Evolutionary conservation across 179 eudicot species (phyloP).

Genomic region (Amaranthus tricolor): DNA sequence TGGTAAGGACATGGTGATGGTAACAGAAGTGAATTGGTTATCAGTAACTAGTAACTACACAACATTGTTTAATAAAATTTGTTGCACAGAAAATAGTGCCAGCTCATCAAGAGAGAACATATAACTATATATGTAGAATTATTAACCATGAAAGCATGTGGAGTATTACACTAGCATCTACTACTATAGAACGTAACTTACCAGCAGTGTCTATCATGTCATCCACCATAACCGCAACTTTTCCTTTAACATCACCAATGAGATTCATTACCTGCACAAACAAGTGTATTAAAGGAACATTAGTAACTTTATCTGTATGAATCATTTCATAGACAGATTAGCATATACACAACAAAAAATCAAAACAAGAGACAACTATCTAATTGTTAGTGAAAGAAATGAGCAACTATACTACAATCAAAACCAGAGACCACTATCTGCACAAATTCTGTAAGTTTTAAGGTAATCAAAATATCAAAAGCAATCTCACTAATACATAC

Average conservation of each 20-base stretch:
- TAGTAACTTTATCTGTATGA: not conserved
- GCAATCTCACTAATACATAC: not conserved
- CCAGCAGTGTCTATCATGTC: constrained; percentile 99
- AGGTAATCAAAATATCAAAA: not conserved
- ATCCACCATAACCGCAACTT: constrained; percentile 98
- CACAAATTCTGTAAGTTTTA: not conserved
- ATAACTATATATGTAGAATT: too few species aligned
- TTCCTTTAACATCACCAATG: constrained; percentile 95
- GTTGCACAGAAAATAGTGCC: not conserved
- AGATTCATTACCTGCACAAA: constrained; percentile 84
- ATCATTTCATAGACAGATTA: not conserved
- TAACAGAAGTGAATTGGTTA: too few species aligned
- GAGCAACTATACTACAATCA: too few species aligned
- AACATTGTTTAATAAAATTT: not conserved
- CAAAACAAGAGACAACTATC: not conserved
- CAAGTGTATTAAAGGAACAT: not conserved
- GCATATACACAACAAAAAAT: not conserved
- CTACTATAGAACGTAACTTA: constrained; percentile 23
- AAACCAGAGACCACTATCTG: too few species aligned
- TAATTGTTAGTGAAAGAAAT: not conserved
- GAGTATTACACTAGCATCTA: not conserved
- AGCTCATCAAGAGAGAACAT: not conserved
- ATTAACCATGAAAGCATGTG: too few species aligned
- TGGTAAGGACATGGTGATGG: too few species aligned
- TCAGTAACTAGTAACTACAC: not conserved